phyloP scores from a whole-genome alignment of 148 eudicot species.

The Linanthus parryae region DNA sequence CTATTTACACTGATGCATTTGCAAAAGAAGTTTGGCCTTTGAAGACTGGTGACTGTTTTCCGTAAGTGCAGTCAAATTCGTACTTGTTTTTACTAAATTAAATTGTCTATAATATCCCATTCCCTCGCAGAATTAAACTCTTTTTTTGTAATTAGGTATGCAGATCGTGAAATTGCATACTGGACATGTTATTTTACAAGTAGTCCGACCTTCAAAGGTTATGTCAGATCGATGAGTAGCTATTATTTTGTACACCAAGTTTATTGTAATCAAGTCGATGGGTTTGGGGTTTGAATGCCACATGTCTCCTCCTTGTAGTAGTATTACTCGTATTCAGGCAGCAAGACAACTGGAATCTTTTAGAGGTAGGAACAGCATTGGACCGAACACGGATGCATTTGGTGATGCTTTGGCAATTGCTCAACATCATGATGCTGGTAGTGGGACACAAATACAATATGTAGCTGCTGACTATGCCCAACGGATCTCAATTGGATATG shows the following conservation, averaged over 20 bases:
- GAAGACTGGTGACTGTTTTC: conserved; percentile 61
- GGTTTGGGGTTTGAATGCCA: not conserved
- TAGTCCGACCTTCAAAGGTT: conserved; percentile 63
- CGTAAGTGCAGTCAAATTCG: conserved; percentile 36
- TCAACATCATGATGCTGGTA: conserved; percentile 75
- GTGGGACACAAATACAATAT: conserved; percentile 64
- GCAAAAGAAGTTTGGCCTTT: conserved; percentile 47
- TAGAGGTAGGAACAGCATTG: conserved; percentile 40
- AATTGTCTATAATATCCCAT: too few species aligned
- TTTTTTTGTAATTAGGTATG: conserved; percentile 51
- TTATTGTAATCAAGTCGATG: too few species aligned
- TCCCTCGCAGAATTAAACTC: conserved; percentile 1
- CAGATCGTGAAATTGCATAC: conserved; percentile 57
- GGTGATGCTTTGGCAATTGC: conserved; percentile 65
- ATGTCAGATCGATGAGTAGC: conserved; percentile 59
- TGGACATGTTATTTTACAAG: conserved; percentile 81
- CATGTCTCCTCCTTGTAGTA: not conserved
- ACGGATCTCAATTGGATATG: conserved; percentile 55
- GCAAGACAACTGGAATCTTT: conserved; percentile 61
- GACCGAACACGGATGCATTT: conserved; percentile 40
- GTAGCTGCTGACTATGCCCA: conserved; percentile 62
- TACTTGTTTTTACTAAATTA: too few species aligned
- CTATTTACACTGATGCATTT: conserved; percentile 58
- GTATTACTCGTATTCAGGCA: conserved; percentile 32
- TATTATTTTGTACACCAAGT: too few species aligned